These are phyloP conservation scores for Periconia sp. DNA, from an alignment of 2,329 filamentous ascomycete species.

Conservation along the genomic window DNA sequence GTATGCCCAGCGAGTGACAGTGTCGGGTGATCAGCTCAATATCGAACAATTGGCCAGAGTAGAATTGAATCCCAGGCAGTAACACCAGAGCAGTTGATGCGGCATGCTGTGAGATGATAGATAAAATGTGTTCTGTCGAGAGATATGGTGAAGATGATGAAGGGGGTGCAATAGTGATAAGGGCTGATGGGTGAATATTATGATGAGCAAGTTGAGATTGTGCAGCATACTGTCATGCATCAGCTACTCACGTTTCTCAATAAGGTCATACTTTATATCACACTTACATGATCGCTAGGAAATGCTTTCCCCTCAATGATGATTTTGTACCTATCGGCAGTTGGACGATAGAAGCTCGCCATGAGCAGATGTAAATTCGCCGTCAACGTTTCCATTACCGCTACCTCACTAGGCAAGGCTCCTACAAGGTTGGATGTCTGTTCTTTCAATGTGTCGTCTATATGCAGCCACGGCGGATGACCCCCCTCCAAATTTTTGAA, in stretches of 20 bases:
- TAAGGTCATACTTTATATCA: no score
- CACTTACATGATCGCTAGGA: slow-evolving; percentile 74
- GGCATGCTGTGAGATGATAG: slow-evolving; percentile 73
- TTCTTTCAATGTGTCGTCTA: slow-evolving; percentile 72
- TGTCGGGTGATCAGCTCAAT: slow-evolving; percentile 77
- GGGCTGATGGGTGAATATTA: slow-evolving; percentile 65
- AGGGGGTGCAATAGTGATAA: slow-evolving; percentile 72
- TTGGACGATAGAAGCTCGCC: slow-evolving; percentile 80
- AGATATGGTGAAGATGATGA: slow-evolving; percentile 57
- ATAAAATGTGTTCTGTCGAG: slow-evolving; percentile 70
- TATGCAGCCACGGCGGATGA: slow-evolving; percentile 72
- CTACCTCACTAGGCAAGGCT: slow-evolving; percentile 71
- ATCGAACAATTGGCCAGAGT: slow-evolving; percentile 86
- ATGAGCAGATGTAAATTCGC: slow-evolving; percentile 80
- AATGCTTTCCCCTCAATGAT: slow-evolving; percentile 90
- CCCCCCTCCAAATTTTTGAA: slow-evolving; percentile 71
- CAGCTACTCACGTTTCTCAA: not conserved
- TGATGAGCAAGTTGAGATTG: slow-evolving; percentile 78
- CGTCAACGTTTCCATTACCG: slow-evolving; percentile 86
- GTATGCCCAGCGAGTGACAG: slow-evolving; percentile 70
- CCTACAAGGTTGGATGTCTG: slow-evolving; percentile 75
- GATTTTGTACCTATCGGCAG: slow-evolving; percentile 68
- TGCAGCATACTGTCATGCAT: slow-evolving; percentile 68
- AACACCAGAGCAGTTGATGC: slow-evolving; percentile 73
- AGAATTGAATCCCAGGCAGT: slow-evolving; percentile 87